These are phyloP conservation scores for Thielaviopsis cerberus DNA, from an alignment of 2,329 filamentous ascomycete species.

Conservation along the genomic window DNA sequence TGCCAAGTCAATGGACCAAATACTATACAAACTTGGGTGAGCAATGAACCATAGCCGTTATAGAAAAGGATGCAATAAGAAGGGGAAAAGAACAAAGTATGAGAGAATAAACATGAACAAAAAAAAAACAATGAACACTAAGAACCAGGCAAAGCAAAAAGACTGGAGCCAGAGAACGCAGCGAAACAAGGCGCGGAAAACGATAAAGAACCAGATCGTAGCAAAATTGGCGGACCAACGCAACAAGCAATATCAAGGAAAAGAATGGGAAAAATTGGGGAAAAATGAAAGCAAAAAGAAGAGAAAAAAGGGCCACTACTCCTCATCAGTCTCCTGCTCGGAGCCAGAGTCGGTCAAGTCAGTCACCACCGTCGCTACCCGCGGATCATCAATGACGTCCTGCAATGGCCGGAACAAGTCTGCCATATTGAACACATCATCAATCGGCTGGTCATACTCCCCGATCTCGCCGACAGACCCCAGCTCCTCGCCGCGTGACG, in stretches of 20 bases:
- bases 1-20: not conserved
- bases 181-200: slow-evolving; percentile 6
- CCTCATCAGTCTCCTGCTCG: slow-evolving; percentile 8
- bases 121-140: not conserved
- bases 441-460: slow-evolving; percentile 42
- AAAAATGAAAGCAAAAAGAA: slow-evolving; percentile 7
- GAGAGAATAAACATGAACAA: not conserved
- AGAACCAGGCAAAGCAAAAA: slow-evolving; percentile 12
- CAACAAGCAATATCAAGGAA: slow-evolving; percentile 10
- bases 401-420: slow-evolving; percentile 47
- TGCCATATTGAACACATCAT: slow-evolving; percentile 53
- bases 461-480: slow-evolving; percentile 52
- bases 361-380: slow-evolving; percentile 25
- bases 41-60: not conserved
- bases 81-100: slow-evolving; percentile 3
- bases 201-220: slow-evolving; percentile 12
- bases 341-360: slow-evolving; percentile 17
- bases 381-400: slow-evolving; percentile 25
- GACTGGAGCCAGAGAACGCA: slow-evolving; percentile 4
- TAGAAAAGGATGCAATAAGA: not conserved
- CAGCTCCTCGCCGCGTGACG: slow-evolving; percentile 44
- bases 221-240: not conserved
- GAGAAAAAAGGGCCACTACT: slow-evolving; percentile 3
- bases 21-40: not conserved
- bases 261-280: slow-evolving; percentile 9